Evolutionary conservation across 805 yeast species (phyloP).

Genomic region (Candida montana): DNA sequence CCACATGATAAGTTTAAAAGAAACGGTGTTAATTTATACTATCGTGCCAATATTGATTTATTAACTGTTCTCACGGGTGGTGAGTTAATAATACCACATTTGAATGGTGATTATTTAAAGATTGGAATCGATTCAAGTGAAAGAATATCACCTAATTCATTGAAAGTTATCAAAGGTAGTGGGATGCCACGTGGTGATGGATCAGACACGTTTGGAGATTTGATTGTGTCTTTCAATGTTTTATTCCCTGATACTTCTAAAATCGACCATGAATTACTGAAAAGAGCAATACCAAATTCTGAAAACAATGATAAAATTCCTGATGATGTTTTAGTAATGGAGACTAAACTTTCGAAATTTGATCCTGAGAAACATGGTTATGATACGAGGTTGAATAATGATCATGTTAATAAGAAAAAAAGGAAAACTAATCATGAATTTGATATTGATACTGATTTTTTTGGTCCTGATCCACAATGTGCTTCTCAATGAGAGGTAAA

Average conservation of each 20-base stretch:
- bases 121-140: conserved; percentile 46
- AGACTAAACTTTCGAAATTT: conserved; percentile 29
- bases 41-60: conserved; percentile 43
- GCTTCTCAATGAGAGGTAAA: conserved; percentile 8
- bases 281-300: conserved; percentile 71
- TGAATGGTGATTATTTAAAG: conserved; percentile 33
- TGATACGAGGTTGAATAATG: not conserved
- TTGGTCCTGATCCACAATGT: conserved; percentile 3
- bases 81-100: conserved; percentile 30
- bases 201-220: conserved; percentile 39
- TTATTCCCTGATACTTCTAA: conserved; percentile 57
- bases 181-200: conserved; percentile 53
- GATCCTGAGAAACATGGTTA: conserved; percentile 7
- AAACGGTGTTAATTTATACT: conserved; percentile 38
- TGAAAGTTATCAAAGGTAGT: conserved; percentile 42
- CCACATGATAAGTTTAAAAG: conserved; percentile 34
- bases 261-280: conserved; percentile 67
- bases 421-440: conserved; percentile 4
- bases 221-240: conserved; percentile 53
- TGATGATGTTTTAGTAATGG: conserved; percentile 54
- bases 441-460: not conserved
- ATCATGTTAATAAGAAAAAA: conserved; percentile 5
- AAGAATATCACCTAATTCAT: conserved; percentile 41
- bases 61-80: conserved; percentile 59
- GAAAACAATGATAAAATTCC: conserved; percentile 49